Conservation (phyloP, 1,284 basidiomycete genomes). For the Apiotrichum gracile region DNA sequence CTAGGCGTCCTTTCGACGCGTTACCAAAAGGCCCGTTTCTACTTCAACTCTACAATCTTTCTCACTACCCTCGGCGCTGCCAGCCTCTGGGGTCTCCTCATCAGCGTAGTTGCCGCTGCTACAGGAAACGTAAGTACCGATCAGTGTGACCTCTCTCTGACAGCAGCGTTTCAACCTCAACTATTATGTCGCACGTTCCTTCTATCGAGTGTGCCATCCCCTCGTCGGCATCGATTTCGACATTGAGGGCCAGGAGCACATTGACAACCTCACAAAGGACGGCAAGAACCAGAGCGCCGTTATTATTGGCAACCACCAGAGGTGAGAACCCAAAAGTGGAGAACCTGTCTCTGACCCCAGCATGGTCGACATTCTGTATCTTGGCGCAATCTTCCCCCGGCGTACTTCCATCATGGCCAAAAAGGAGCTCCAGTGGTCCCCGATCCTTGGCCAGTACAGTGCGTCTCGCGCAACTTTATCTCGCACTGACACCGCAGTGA, state of each 20-base stretch:
- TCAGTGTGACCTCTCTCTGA: not conserved
- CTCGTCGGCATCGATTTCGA: conserved; percentile 65
- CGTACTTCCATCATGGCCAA: conserved; percentile 88
- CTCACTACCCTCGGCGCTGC: conserved; percentile 66
- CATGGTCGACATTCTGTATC: conserved; percentile 76
- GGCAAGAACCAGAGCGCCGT: conserved; percentile 51
- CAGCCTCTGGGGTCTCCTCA: conserved; percentile 68
- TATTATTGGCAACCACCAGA: conserved; percentile 88
- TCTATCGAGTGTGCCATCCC: conserved; percentile 66
- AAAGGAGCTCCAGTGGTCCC: conserved; percentile 78
- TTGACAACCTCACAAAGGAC: conserved; percentile 51
- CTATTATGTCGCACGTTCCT: conserved; percentile 74
- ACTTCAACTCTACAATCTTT: conserved; percentile 68
- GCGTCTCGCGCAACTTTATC: not conserved
- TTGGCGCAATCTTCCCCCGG: conserved; percentile 82
- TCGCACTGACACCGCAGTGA: conserved; percentile 52
- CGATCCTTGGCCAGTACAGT: conserved; percentile 81
- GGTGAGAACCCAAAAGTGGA: conserved; percentile 24
- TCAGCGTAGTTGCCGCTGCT: conserved; percentile 64
- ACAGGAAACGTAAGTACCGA: conserved; percentile 52
- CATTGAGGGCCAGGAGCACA: conserved; percentile 80
- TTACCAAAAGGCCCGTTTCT: conserved; percentile 48
- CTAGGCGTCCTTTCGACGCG: conserved; percentile 34
- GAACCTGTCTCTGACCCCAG: conserved; percentile 36
- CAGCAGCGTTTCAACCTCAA: conserved; percentile 70